These are phyloP conservation scores for Plantago coronopus DNA, from an alignment of 305 asterid genomes.

Conservation along the genomic window DNA sequence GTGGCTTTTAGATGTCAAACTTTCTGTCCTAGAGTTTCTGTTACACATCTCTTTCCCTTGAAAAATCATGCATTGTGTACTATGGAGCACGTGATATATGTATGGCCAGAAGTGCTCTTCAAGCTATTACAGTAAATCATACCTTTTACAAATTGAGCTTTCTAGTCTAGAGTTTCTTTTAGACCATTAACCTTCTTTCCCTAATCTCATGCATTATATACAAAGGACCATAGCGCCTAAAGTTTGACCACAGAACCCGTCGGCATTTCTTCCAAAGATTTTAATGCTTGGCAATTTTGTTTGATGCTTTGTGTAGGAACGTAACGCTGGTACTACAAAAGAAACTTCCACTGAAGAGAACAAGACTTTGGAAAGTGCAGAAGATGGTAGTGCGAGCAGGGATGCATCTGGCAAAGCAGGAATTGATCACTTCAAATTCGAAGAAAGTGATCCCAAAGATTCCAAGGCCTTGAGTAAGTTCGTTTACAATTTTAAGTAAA, in stretches of 20 bases:
- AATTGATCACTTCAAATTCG: conserved; percentile 68
- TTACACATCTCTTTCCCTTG: too few species aligned
- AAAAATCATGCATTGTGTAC: not conserved
- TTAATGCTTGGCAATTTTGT: not conserved
- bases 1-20: not conserved
- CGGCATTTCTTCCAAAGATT: not conserved
- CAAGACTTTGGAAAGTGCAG: conserved; percentile 21
- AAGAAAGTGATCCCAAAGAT: conserved; percentile 63
- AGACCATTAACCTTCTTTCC: not conserved
- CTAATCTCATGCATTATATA: not conserved
- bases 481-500: not conserved
- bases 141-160: not conserved
- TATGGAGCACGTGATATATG: not conserved
- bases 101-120: not conserved
- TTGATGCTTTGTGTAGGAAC: conserved; percentile 36
- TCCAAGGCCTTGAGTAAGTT: conserved; percentile 76
- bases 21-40: too few species aligned
- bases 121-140: not conserved
- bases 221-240: not conserved
- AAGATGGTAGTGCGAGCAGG: conserved; percentile 21
- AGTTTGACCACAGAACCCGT: not conserved
- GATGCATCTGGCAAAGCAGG: conserved; percentile 41
- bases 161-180: not conserved
- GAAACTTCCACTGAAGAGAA: conserved; percentile 40
- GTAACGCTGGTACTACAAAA: conserved; percentile 29